Conservation (phyloP, 108 stramenopile species). For the Nannochloropsis salina region DNA sequence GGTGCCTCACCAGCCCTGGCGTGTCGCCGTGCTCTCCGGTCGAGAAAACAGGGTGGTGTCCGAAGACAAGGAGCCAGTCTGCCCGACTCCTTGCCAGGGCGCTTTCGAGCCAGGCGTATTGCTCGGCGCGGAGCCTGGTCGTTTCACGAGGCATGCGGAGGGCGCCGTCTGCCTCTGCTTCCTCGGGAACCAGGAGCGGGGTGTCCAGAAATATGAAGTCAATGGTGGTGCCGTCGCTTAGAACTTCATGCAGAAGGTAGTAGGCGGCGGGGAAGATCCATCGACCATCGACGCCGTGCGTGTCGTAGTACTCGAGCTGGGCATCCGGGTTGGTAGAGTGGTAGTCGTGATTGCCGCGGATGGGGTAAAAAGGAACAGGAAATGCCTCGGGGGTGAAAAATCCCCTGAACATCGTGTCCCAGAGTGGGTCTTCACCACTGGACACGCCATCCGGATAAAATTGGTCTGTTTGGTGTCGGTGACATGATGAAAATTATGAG, state of each 20-base stretch:
- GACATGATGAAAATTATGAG: background rate
- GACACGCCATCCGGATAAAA: background rate
- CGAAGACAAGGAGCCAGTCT: background rate
- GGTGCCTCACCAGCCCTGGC: background rate
- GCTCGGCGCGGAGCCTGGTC: background rate
- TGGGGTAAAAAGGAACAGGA: slow-evolving; percentile 9
- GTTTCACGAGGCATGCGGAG: background rate
- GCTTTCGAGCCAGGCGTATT: background rate
- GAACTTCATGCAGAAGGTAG: background rate
- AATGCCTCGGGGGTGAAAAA: background rate
- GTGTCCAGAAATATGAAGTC: background rate
- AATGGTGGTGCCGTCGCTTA: background rate
- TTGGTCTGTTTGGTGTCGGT: background rate
- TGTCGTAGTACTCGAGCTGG: background rate
- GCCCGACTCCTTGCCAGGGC: background rate
- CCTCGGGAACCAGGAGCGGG: background rate
- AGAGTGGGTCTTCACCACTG: background rate
- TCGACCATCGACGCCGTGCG: background rate
- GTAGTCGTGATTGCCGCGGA: slow-evolving; percentile 15
- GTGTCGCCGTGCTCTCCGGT: slow-evolving; percentile 22
- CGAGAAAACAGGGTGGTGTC: slow-evolving; percentile 18
- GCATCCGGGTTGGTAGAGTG: background rate
- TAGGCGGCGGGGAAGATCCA: slow-evolving; percentile 19
- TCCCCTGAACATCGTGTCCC: background rate
- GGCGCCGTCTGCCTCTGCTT: background rate